Conservation (phyloP, 148 eudicot genomes). For the Polygonum maritimum region DNA sequence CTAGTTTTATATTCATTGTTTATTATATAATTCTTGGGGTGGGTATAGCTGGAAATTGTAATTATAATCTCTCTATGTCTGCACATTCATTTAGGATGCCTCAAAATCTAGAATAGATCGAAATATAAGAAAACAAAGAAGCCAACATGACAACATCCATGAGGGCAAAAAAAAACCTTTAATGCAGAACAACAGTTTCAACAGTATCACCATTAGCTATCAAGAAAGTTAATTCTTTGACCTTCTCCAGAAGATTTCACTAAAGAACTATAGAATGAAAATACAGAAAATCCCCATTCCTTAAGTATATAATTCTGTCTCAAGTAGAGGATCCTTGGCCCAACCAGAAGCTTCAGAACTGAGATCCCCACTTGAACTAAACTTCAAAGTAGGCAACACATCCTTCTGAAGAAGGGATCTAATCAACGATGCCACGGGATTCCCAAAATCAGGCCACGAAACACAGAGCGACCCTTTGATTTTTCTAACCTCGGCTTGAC, state of each 20-base stretch:
- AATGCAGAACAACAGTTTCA: not conserved
- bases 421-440: constrained; percentile 39
- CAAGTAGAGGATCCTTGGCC: constrained; percentile 39
- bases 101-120: not conserved
- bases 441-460: constrained; percentile 79
- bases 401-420: constrained; percentile 47
- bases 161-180: not conserved
- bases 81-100: not conserved
- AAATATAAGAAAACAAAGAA: not conserved
- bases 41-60: not conserved
- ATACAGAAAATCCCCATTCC: not conserved
- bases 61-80: too few species aligned
- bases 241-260: not conserved
- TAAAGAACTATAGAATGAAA: not conserved
- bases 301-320: constrained; percentile 63
- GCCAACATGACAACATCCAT: not conserved
- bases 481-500: constrained; percentile 48
- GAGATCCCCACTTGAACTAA: constrained; percentile 14
- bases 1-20: not conserved
- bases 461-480: constrained; percentile 56
- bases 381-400: constrained; percentile 39
- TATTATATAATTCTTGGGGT: not conserved
- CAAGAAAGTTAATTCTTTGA: not conserved
- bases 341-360: constrained; percentile 35
- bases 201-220: not conserved